Evolutionary conservation across 192 early-diverging fungal genomes (phyloP).

Genomic region (Piromyces finnis): DNA sequence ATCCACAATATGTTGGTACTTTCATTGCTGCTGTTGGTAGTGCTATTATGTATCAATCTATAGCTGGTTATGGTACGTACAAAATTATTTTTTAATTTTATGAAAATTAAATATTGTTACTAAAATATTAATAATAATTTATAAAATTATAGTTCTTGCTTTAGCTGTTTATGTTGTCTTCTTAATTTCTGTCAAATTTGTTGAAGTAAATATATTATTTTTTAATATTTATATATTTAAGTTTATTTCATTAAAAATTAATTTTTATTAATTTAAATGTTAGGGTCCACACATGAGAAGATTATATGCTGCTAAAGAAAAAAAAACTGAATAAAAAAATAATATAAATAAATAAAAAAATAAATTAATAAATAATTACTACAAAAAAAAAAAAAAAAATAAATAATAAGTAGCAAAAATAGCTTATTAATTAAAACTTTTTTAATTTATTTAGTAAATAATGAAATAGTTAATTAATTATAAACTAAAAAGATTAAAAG

Average conservation of each 20-base stretch:
- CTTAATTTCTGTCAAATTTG: slow-evolving; percentile 25
- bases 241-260: background rate
- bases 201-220: slow-evolving; percentile 17
- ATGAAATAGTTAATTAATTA: no score
- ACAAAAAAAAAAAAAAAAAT: no score
- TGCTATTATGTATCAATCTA: slow-evolving; percentile 24
- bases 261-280: background rate
- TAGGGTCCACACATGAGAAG: background rate
- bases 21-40: slow-evolving; percentile 25
- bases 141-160: slow-evolving; percentile 21
- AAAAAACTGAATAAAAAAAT: background rate
- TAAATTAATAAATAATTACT: no score
- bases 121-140: background rate
- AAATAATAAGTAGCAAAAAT: no score
- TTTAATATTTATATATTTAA: background rate
- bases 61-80: slow-evolving; percentile 15
- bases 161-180: slow-evolving; percentile 22
- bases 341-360: no score
- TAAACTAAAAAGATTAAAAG: no score
- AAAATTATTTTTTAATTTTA: background rate
- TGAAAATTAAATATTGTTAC: background rate
- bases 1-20: slow-evolving; percentile 39
- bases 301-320: background rate
- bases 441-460: no score
- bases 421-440: no score